Conservation (phyloP, 257 asterid genomes). For the Nicotiana tabacum region DNA sequence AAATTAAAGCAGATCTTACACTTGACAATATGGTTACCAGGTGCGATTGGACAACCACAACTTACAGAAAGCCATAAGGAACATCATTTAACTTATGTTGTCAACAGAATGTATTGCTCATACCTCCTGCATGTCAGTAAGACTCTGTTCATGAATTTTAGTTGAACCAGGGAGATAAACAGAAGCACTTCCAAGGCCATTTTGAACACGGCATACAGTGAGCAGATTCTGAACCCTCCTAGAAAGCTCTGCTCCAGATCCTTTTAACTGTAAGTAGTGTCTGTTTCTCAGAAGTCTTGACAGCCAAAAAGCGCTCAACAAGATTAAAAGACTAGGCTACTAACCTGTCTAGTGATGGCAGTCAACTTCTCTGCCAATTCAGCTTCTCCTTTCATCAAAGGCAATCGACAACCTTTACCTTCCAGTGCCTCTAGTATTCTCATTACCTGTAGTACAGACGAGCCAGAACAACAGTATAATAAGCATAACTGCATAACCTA, state of each 20-base stretch:
- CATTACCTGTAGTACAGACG: conserved; percentile 52
- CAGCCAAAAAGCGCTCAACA: conserved; percentile 16
- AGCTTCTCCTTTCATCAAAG: conserved; percentile 89
- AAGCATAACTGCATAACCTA: neutral
- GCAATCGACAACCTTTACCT: conserved; percentile 79
- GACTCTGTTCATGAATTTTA: conserved; percentile 80
- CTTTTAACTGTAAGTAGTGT: conserved; percentile 58
- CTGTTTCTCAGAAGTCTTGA: conserved; percentile 22
- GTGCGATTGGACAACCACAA: neutral
- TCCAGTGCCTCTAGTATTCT: conserved; percentile 88
- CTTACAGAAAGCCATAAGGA: neutral
- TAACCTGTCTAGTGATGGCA: conserved; percentile 76
- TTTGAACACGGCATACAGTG: conserved; percentile 66
- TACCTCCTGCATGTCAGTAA: conserved; percentile 96
- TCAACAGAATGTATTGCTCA: neutral
- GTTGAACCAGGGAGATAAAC: conserved; percentile 81
- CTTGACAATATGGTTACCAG: neutral
- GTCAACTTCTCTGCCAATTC: conserved; percentile 93
- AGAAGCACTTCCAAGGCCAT: conserved; percentile 66
- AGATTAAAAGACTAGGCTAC: neutral
- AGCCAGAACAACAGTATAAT: neutral
- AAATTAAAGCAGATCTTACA: neutral
- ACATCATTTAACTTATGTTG: neutral
- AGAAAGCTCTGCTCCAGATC: conserved; percentile 92
- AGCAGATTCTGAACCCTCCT: conserved; percentile 89